Base-by-base conservation (phyloP, 2,329 filamentous ascomycete genomes). In the Stachybotrys elegans region DNA sequence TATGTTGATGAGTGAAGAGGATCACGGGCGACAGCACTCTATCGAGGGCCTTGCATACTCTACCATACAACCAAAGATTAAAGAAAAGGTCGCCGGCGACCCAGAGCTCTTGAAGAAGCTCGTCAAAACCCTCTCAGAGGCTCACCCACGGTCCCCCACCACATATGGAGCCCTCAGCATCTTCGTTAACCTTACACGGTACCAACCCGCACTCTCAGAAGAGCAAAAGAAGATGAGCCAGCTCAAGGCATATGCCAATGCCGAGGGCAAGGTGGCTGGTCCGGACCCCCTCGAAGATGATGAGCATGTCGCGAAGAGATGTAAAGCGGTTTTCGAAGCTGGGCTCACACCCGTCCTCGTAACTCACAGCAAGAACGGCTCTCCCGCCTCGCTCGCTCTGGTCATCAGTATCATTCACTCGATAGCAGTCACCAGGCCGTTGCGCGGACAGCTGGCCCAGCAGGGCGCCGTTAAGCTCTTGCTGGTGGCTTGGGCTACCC, bases 41-140 rank as follows among this genome's bases (percentile, higher is more conserved):
- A 81, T 97, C 43, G 93, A 98, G 67, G 93, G 92, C 6, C 72
- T 98, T 48, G 93, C 92, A 13, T 97, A 95, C 62, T 84, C 90
- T 5, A 95, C 92, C 9, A 76, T 97, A 29, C 88, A 89, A 56
- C 81, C 92, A 6, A 82, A 80, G 47, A 81, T 96, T 46, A 95
- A 95, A 62, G 88, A 97, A 61, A 78, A 83, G 40, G 73, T 97
- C 9, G 80, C 82, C 12, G 75, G 75, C 40, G 86, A 96, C 58
- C 61, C 71, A 4, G 64, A 70, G 7, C 82, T 97, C 39, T 67
- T 97, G 22, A 78, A 80, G 51, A 78, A 75, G 42, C 72, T 97
- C 5, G 76, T 94, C 42, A 72, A 79, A 45, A 75, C 76, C 2
- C 71, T 92, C 42, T 63, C 69, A 20, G 70, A 76, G 13, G 73